Evolutionary conservation across 805 yeast genomes (phyloP), one percentile per base, ranked within the genome.

Genomic region (Priceomyces carsonii): DNA sequence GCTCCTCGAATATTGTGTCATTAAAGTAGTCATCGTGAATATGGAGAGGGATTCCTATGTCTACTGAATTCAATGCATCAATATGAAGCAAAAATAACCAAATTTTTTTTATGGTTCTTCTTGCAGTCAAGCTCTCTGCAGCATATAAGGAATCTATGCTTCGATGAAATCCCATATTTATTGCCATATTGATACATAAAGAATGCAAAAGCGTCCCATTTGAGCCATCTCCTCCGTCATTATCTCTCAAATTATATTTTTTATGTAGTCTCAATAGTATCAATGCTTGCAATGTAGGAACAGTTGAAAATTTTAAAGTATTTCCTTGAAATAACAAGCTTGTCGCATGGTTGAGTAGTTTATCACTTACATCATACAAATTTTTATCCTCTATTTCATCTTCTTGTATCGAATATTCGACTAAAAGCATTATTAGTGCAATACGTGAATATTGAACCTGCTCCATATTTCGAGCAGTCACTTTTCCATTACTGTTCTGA

Each of bases 181-280:
- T 32, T 9, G 30, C 36, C 36, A 32, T 32, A 32, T 26, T 22
- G 19, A 32, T 12, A 18, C 36, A 32, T 13, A 26, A 8, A 14
- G 36, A 32, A 18, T 18, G 21, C 7, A 25, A 16, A 16, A 32
- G 13, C 6, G 36, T 18, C n/a, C 30, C 25, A 17, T 26, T 32
- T 10, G 30, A 23, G n/a, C 29, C 30, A 23, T 32, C 36, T 4
- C 36, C 36, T 12, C 36, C 30, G 5, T 25, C 36, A 17, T 25
- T 25, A 18, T 32, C 36, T 5, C 29, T 24, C 19, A 26, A 9
- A 32, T 32, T 32, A 19, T 26, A 32, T 12, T 14, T 18, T 5
- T 32, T 32, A 18, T 23, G 29, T 12, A 32, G 15, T 4, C 12
- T 25, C 15, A 23, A 21, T 8, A 32, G 19, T 18, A 32, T n/a